Base-by-base conservation (phyloP, 805 yeast species). In the Ogataea degrootiae region DNA sequence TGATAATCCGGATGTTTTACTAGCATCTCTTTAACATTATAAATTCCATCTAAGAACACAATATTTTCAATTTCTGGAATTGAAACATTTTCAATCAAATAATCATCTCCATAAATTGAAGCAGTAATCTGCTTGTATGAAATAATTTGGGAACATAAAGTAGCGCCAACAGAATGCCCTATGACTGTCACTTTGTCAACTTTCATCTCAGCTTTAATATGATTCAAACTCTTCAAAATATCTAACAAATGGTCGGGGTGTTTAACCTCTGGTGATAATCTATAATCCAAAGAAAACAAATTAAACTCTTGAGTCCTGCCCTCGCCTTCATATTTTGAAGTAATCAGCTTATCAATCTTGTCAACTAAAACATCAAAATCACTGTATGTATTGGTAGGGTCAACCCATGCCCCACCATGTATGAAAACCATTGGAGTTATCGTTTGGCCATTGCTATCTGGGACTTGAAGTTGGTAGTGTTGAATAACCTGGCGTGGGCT, bases 321-420 rank as follows among this genome's bases (percentile, higher is more conserved):
- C n/a, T 42, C 40, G n/a, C 19, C 17, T 6, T 14, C 26, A 19
- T 3, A 17, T 26, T 34, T 40, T 11, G 42, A 41, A 31, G 41
- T 46, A 49, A 59, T 11, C 52, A 43, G 12, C 53, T 55, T 19
- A 49, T 56, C 56, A 2, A 57, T 50, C 21, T 54, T 46, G 8
- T 44, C 35, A 21, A 64, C 52, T 39, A 81, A 48, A 12, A 52
- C 54, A 9, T 67, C 68, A 45, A 78, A 80, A 56, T 85, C 92
- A 37, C 73, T 64, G 26, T 67, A 74, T 0, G 90, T 83, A 59
- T 84, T 83, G 3, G 52, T 60, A 1, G 81, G 78, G 58, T 85
- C 95, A 51, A 87, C 72, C 96, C 96, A 88, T 0, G 90, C 95
- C 0, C 96, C 96, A 1, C 96, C 96, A 65, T 88, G 96, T 37